These are phyloP conservation scores for Lyophyllum atratum DNA, from an alignment of 768 basidiomycete species.

Conservation along the genomic window DNA sequence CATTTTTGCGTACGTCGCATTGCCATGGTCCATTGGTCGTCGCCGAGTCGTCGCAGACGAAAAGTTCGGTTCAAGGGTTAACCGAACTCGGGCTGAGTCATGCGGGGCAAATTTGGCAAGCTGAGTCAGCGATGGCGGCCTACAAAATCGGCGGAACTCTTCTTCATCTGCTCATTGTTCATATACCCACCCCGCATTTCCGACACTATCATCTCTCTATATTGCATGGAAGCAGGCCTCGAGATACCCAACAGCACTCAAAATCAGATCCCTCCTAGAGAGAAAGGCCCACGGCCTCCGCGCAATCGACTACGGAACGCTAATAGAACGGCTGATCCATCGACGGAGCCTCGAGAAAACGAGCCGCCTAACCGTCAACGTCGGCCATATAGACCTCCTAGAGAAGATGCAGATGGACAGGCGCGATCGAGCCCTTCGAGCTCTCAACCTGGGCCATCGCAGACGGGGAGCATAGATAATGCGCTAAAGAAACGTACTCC, in stretches of 20 bases:
- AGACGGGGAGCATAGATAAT: background rate
- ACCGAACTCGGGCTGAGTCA: background rate
- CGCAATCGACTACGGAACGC: constrained; percentile 10
- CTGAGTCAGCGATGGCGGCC: background rate
- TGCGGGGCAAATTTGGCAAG: too few relatives aligned
- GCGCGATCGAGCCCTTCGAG: constrained; percentile 3
- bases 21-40: background rate
- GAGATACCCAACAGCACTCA: constrained; percentile 10
- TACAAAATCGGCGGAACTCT: background rate
- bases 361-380: background rate
- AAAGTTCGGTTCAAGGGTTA: background rate
- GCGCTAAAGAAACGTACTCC: constrained; percentile 4
- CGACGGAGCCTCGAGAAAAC: constrained; percentile 7
- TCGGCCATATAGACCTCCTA: background rate
- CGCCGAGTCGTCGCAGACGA: background rate
- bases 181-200: background rate
- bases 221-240: constrained; percentile 13
- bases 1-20: background rate
- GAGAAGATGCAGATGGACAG: constrained; percentile 3
- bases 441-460: background rate
- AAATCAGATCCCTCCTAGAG: constrained; percentile 1
- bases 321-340: constrained; percentile 1
- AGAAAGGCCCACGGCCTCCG: constrained; percentile 2
- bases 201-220: background rate
- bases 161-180: background rate